These are phyloP conservation scores for Petasospora fabianii DNA, from an alignment of 1,139 yeast species.

Conservation along the genomic window DNA sequence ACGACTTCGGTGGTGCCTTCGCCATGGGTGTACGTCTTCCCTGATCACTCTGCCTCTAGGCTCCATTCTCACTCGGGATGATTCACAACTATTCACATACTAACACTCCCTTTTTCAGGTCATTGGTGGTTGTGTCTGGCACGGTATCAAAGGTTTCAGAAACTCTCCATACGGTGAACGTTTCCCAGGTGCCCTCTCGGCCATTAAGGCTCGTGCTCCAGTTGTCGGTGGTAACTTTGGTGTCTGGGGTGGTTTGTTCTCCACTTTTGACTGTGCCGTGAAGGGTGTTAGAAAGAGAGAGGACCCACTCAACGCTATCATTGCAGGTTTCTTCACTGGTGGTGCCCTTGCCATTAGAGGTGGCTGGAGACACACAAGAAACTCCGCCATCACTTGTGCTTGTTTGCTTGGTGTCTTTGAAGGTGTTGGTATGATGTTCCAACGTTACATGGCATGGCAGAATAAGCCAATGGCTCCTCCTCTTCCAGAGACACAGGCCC, in stretches of 20 bases:
- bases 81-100: no score
- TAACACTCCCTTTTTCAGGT: slow-evolving; percentile 31
- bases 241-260: slow-evolving; percentile 98
- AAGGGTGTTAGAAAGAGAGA: slow-evolving; percentile 96
- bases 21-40: slow-evolving; percentile 70
- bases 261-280: slow-evolving; percentile 92
- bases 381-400: slow-evolving; percentile 96
- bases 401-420: slow-evolving; percentile 94
- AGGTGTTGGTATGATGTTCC: slow-evolving; percentile 97
- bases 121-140: slow-evolving; percentile 98
- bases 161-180: slow-evolving; percentile 97
- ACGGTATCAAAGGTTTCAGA: slow-evolving; percentile 97
- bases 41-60: no score
- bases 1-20: slow-evolving; percentile 98
- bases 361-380: slow-evolving; percentile 96
- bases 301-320: slow-evolving; percentile 97
- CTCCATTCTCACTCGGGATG: no score
- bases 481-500: slow-evolving; percentile 56
- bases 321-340: slow-evolving; percentile 98
- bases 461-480: slow-evolving; percentile 83
- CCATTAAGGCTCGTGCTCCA: slow-evolving; percentile 95
- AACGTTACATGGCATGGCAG: slow-evolving; percentile 79
- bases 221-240: slow-evolving; percentile 99
- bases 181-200: slow-evolving; percentile 81
- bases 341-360: slow-evolving; percentile 98